Conservation (phyloP, 208 protist genomes). For the Spongospora subterranea region DNA sequence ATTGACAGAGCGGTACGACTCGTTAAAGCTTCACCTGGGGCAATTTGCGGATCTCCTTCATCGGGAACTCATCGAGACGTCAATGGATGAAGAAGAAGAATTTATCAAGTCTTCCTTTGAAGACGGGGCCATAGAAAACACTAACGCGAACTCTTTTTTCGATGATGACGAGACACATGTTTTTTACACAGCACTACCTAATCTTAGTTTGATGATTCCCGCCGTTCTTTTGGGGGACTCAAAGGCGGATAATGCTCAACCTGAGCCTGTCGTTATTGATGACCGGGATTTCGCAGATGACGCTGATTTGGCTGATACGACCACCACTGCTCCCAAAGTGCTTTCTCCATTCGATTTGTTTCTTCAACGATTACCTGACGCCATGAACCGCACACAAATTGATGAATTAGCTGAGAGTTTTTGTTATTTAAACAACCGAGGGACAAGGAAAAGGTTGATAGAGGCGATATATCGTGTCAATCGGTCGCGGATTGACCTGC, state of each 20-base stretch:
- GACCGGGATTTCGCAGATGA: not conserved
- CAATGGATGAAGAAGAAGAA: not conserved
- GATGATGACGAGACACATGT: slow-evolving; percentile 6
- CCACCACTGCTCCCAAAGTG: not conserved
- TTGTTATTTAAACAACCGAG: slow-evolving; percentile 39
- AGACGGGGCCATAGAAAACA: not conserved
- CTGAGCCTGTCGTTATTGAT: slow-evolving; percentile 13
- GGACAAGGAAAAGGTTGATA: not conserved
- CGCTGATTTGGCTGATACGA: not conserved
- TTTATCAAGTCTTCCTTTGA: not conserved
- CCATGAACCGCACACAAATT: slow-evolving; percentile 45
- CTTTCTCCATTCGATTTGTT: slow-evolving; percentile 32
- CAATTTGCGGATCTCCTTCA: slow-evolving; percentile 20
- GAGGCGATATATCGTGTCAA: slow-evolving; percentile 25
- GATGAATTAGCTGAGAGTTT: slow-evolving; percentile 30
- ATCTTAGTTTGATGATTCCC: not conserved
- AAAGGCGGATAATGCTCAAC: not conserved
- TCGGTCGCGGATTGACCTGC: not conserved
- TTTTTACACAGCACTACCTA: slow-evolving; percentile 6
- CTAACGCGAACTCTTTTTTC: not conserved
- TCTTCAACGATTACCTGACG: slow-evolving; percentile 10
- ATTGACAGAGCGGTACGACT: not conserved
- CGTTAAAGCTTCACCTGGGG: not conserved
- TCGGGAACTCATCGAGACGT: not conserved
- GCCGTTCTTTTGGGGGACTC: slow-evolving; percentile 17